A percentile compares a stretch with the other conserved stretches of the same genome.
Conservation (phyloP, 139 green algal genomes). For the Chlorella ohadii region DNA sequence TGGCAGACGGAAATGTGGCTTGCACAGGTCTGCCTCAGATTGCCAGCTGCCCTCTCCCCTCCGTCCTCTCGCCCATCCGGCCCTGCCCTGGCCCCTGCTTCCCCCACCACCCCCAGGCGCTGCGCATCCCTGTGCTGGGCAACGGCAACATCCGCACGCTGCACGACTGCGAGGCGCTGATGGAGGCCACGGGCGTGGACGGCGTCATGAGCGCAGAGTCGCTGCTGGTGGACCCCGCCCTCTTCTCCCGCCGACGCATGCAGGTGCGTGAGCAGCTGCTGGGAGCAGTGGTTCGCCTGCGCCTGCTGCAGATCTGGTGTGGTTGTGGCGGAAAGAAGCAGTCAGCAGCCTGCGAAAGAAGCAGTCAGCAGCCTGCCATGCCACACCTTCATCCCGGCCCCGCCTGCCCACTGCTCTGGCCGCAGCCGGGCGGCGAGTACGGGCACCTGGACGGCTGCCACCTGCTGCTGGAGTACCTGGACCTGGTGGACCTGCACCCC, state of each 20-base stretch:
- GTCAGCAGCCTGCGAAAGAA: too few species aligned
- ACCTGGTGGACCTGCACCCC: slow-evolving; percentile 74
- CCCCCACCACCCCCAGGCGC: slow-evolving; percentile 25
- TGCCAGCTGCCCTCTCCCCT: neutral
- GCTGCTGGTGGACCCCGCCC: slow-evolving; percentile 85
- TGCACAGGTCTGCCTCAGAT: neutral
- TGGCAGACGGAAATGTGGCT: too few species aligned
- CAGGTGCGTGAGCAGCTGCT: neutral
- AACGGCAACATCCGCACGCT: slow-evolving; percentile 89
- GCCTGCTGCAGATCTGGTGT: neutral
- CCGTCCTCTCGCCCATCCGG: neutral
- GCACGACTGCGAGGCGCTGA: slow-evolving; percentile 70
- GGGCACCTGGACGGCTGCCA: slow-evolving; percentile 50
- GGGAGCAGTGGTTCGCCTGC: neutral
- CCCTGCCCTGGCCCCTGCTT: neutral
- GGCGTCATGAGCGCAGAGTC: slow-evolving; percentile 89
- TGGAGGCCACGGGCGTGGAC: slow-evolving; percentile 83
- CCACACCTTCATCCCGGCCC: neutral
- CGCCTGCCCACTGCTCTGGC: neutral
- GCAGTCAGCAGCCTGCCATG: neutral
- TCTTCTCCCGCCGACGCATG: slow-evolving; percentile 68
- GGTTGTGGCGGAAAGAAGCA: neutral
- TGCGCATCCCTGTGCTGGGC: slow-evolving; percentile 84
- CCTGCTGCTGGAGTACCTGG: slow-evolving; percentile 89
- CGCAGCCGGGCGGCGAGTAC: slow-evolving; percentile 17